phyloP scores from a whole-genome alignment of 1,139 yeast species.

The Kodamaea suecica region DNA sequence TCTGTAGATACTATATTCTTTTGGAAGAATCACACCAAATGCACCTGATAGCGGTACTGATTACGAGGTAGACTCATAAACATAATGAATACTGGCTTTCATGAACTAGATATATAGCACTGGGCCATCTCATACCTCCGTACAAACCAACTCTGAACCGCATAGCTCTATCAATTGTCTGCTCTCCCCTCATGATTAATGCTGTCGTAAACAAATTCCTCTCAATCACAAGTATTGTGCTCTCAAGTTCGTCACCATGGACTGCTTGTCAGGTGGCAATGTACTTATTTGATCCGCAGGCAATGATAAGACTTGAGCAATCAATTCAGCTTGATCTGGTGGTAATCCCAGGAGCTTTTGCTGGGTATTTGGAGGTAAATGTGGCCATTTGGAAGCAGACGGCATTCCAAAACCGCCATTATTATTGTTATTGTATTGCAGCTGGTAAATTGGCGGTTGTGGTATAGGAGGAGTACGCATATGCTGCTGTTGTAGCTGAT shows the following conservation, averaged over 20 bases:
- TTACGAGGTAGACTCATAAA: too few species aligned
- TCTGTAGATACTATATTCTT: too few species aligned
- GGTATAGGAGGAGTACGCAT: slow-evolving; percentile 2
- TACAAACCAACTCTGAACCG: too few species aligned
- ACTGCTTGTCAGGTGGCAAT: slow-evolving; percentile 59
- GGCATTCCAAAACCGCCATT: slow-evolving; percentile 1
- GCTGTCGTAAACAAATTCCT: background rate
- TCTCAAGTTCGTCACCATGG: slow-evolving; percentile 57
- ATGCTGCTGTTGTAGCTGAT: slow-evolving; percentile 10
- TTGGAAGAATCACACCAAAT: too few species aligned
- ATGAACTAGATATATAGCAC: too few species aligned
- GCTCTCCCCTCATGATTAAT: slow-evolving; percentile 5
- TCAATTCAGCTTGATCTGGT: slow-evolving; percentile 59
- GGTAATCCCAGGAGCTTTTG: slow-evolving; percentile 46
- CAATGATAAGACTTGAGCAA: slow-evolving; percentile 60
- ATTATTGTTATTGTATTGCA: slow-evolving; percentile 2
- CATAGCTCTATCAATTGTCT: too few species aligned
- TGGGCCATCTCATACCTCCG: too few species aligned
- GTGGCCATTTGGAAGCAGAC: slow-evolving; percentile 40
- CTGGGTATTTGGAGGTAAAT: slow-evolving; percentile 47
- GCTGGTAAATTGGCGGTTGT: slow-evolving; percentile 5
- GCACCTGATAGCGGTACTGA: too few species aligned
- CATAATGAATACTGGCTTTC: too few species aligned
- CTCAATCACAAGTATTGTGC: slow-evolving; percentile 47
- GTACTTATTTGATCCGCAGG: slow-evolving; percentile 53